Evolutionary conservation across 2,329 filamentous ascomycete genomes (phyloP).

Genomic region (Ascosphaera pollenicola): DNA sequence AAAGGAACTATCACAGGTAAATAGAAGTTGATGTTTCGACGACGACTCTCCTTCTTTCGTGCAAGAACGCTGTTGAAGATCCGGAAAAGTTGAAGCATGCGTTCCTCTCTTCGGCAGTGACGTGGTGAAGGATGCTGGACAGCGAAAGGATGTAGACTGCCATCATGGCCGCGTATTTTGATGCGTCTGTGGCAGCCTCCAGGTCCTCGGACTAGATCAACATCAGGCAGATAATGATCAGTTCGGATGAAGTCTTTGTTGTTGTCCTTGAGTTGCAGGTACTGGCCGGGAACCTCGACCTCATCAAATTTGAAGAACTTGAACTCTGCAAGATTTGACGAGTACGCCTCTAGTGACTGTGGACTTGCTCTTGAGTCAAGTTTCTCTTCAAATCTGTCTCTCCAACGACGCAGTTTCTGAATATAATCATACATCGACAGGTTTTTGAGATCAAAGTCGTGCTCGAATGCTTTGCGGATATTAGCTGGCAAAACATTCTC

Average conservation of each 20-base stretch:
- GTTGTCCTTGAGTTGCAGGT: slow-evolving; percentile 93
- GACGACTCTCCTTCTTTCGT: slow-evolving; percentile 85
- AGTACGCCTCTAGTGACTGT: slow-evolving; percentile 63
- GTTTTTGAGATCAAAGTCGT: slow-evolving; percentile 88
- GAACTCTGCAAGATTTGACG: slow-evolving; percentile 86
- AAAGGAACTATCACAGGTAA: slow-evolving; percentile 89
- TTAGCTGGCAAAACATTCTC: slow-evolving; percentile 88
- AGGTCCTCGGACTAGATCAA: slow-evolving; percentile 78
- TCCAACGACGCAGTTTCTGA: slow-evolving; percentile 84
- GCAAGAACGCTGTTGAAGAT: slow-evolving; percentile 85
- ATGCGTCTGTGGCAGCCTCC: slow-evolving; percentile 80
- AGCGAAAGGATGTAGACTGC: slow-evolving; percentile 88
- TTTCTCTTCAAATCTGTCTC: slow-evolving; percentile 95
- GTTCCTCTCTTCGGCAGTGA: slow-evolving; percentile 81
- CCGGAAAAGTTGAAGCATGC: slow-evolving; percentile 87
- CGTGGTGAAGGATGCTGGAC: slow-evolving; percentile 88
- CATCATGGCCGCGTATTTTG: slow-evolving; percentile 93
- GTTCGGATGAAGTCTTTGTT: slow-evolving; percentile 97
- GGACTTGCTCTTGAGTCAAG: slow-evolving; percentile 60
- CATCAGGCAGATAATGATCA: slow-evolving; percentile 84
- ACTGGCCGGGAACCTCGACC: slow-evolving; percentile 93
- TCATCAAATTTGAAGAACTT: slow-evolving; percentile 96
- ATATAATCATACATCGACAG: slow-evolving; percentile 99
- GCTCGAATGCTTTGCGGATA: slow-evolving; percentile 89
- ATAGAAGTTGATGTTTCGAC: slow-evolving; percentile 88